A percentile compares a stretch with the other conserved stretches of the same genome.
Evolutionary conservation across 176 grass and related monocot genomes (phyloP).

Genomic region (Saccharum spontaneum): DNA sequence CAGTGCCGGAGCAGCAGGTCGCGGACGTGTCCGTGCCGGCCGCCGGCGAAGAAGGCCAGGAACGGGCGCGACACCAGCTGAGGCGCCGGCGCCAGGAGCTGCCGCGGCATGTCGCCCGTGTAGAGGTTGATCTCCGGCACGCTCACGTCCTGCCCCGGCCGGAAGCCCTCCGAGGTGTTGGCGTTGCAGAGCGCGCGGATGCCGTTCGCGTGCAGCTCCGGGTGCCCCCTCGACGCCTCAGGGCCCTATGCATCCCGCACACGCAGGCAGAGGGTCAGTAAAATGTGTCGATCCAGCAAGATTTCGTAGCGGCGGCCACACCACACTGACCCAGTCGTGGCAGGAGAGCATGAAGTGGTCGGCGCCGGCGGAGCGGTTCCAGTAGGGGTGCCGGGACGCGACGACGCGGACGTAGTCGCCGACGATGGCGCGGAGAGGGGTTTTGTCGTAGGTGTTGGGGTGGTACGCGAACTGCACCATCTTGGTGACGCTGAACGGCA

Average conservation of each 20-base stretch:
- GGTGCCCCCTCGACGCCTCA: constrained; percentile 40
- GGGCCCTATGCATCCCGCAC: constrained; percentile 35
- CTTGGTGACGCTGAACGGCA: constrained; percentile 62
- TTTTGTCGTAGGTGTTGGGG: constrained; percentile 18
- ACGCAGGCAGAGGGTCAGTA: not conserved
- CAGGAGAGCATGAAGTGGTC: constrained; percentile 93
- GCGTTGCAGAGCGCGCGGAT: constrained; percentile 81
- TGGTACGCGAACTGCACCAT: constrained; percentile 54
- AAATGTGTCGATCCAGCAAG: not conserved
- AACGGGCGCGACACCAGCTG: constrained; percentile 36
- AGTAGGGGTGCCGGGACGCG: constrained; percentile 56
- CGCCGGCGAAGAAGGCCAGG: constrained; percentile 75
- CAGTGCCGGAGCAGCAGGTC: constrained; percentile 55
- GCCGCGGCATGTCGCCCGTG: constrained; percentile 42
- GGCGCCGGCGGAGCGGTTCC: constrained; percentile 69
- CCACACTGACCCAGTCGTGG: constrained; percentile 66
- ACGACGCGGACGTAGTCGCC: constrained; percentile 69
- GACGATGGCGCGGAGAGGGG: constrained; percentile 37
- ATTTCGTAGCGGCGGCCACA: not conserved
- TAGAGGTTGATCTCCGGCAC: constrained; percentile 69
- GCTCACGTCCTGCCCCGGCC: constrained; percentile 59
- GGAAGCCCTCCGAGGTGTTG: constrained; percentile 77
- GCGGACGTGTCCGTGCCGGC: constrained; percentile 56
- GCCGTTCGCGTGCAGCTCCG: constrained; percentile 51
- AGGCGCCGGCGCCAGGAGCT: constrained; percentile 37